These are phyloP conservation scores for Kluyveromyces dobzhanskii DNA, from an alignment of 805 yeast genomes.

Conservation along the genomic window DNA sequence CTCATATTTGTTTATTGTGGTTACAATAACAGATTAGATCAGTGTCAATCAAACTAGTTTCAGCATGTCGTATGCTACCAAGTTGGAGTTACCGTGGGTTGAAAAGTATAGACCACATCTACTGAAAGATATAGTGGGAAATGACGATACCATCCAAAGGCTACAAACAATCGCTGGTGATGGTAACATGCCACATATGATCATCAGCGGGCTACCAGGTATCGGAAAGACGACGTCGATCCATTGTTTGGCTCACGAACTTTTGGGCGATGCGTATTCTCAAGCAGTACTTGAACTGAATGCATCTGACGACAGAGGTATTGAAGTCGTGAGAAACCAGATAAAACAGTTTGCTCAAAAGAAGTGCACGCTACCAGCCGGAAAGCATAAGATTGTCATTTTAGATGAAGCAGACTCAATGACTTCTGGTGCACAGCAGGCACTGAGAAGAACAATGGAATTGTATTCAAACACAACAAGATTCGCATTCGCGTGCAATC, in stretches of 20 bases:
- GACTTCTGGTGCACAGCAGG: conserved; percentile 97
- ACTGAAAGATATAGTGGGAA: conserved; percentile 85
- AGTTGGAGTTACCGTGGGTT: conserved; percentile 51
- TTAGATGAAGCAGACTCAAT: conserved; percentile 94
- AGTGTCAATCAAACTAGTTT: neutral
- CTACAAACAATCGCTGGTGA: conserved; percentile 77
- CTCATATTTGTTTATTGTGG: too few relatives aligned
- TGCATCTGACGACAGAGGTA: conserved; percentile 96
- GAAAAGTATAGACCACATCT: conserved; percentile 86
- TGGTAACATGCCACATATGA: conserved; percentile 96
- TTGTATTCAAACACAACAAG: conserved; percentile 91
- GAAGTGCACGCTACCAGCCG: conserved; percentile 77
- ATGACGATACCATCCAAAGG: conserved; percentile 80
- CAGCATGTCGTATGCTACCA: conserved; percentile 3
- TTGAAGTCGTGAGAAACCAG: conserved; percentile 88
- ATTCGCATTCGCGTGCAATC: conserved; percentile 98
- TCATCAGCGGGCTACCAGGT: conserved; percentile 94
- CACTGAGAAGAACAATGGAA: conserved; percentile 91
- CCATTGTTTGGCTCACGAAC: conserved; percentile 78
- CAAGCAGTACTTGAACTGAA: conserved; percentile 89
- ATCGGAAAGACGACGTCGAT: conserved; percentile 95
- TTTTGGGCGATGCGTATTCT: conserved; percentile 61
- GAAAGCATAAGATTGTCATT: conserved; percentile 86
- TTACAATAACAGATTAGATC: too few relatives aligned
- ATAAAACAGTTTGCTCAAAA: conserved; percentile 96